Evolutionary conservation across 495 filamentous ascomycete genomes (phyloP).

Genomic region (Polyplosphaeria fusca): DNA sequence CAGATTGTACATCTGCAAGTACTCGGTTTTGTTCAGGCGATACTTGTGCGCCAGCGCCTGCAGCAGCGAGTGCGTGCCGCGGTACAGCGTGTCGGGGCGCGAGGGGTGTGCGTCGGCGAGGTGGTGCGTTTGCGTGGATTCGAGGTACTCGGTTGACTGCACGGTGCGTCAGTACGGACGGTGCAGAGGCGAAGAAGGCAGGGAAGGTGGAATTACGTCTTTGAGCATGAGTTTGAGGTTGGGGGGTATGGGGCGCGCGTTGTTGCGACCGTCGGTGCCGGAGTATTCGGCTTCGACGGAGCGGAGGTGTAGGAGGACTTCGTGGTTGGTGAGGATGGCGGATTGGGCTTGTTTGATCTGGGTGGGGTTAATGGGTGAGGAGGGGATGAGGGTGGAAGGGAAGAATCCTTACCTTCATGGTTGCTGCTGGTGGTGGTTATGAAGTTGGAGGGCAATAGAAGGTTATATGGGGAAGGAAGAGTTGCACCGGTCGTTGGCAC

Average conservation of each 20-base stretch:
- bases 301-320: conserved; percentile 28
- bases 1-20: conserved; percentile 29
- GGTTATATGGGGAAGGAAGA: no score
- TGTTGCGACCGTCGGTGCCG: conserved; percentile 14
- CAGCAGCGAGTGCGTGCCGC: conserved; percentile 19
- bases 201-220: conserved; percentile 27
- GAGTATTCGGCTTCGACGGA: conserved; percentile 21
- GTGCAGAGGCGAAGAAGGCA: no score
- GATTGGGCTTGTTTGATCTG: conserved; percentile 32
- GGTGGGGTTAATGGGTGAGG: neutral
- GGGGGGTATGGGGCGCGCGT: conserved; percentile 4
- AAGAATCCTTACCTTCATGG: neutral
- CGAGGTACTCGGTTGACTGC: conserved; percentile 24
- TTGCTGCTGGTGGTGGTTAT: no score
- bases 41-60: conserved; percentile 23
- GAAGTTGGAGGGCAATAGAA: no score
- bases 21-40: conserved; percentile 26
- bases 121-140: neutral
- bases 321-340: conserved; percentile 31
- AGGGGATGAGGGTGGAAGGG: neutral
- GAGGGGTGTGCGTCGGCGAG: conserved; percentile 1
- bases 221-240: conserved; percentile 10
- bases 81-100: conserved; percentile 22
- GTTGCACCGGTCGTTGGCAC: no score
- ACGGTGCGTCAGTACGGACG: no score